phyloP scores from a whole-genome alignment of 805 yeast genomes.

The Nakazawaea populi region DNA sequence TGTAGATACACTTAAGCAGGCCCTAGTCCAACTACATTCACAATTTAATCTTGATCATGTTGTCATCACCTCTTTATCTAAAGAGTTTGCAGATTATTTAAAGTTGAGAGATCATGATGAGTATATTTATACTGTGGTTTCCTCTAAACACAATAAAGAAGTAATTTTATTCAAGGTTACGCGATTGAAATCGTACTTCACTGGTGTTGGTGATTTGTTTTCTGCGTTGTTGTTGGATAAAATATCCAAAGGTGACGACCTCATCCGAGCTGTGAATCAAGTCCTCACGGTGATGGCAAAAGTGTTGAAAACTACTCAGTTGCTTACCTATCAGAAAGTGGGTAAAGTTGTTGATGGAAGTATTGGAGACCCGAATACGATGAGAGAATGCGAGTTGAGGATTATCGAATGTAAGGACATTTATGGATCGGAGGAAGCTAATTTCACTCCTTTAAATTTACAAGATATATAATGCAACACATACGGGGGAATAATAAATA shows the following conservation, averaged over 20 bases:
- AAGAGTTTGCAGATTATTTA: slow-evolving; percentile 1
- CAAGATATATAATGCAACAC: not conserved
- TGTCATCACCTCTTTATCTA: slow-evolving; percentile 56
- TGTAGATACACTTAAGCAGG: slow-evolving; percentile 32
- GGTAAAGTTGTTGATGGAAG: slow-evolving; percentile 37
- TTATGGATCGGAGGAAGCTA: slow-evolving; percentile 13
- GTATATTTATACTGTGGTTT: slow-evolving; percentile 39
- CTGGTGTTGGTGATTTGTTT: slow-evolving; percentile 93
- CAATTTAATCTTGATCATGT: slow-evolving; percentile 48
- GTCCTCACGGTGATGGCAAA: slow-evolving; percentile 34
- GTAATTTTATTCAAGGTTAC: slow-evolving; percentile 44
- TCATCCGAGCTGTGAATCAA: slow-evolving; percentile 30
- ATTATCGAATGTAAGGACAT: slow-evolving; percentile 53
- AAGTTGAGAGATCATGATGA: slow-evolving; percentile 5
- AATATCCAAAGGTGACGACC: slow-evolving; percentile 11
- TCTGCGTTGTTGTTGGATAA: slow-evolving; percentile 74
- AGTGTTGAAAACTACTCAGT: slow-evolving; percentile 36
- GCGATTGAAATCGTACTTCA: slow-evolving; percentile 71
- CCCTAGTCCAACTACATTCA: slow-evolving; percentile 43
- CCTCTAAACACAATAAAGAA: slow-evolving; percentile 21
- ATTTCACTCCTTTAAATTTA: slow-evolving; percentile 1
- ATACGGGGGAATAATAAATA: too few relatives aligned
- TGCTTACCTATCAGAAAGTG: slow-evolving; percentile 27
- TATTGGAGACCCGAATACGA: slow-evolving; percentile 49
- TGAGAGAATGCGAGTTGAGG: slow-evolving; percentile 71